Conservation (phyloP, 352 stramenopile species). For the Plasmopara halstedii region DNA sequence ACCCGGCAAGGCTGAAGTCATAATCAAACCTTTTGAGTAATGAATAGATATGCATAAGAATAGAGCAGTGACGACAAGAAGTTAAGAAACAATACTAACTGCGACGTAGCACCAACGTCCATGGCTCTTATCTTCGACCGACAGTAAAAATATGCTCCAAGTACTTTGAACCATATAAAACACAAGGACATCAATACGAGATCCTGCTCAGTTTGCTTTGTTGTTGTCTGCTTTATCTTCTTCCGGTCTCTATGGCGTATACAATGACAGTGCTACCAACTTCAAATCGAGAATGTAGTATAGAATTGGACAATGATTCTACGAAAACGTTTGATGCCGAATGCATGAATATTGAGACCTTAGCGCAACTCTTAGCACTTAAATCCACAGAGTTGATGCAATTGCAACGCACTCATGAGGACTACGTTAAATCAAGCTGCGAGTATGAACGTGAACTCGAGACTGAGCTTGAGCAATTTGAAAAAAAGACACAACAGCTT, state of each 20-base stretch:
- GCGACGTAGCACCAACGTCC: slow-evolving; percentile 10
- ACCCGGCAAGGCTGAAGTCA: too few relatives aligned
- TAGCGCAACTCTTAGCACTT: slow-evolving; percentile 1
- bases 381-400: slow-evolving; percentile 7
- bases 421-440: slow-evolving; percentile 67
- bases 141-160: slow-evolving; percentile 6
- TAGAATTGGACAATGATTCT: slow-evolving; percentile 13
- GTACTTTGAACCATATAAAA: neutral
- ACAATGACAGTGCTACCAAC: slow-evolving; percentile 3
- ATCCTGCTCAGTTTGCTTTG: slow-evolving; percentile 4
- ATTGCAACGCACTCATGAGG: slow-evolving; percentile 56
- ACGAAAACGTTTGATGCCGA: slow-evolving; percentile 1
- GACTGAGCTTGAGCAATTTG: slow-evolving; percentile 44
- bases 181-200: neutral
- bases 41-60: too few relatives aligned
- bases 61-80: slow-evolving; percentile 5
- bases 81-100: slow-evolving; percentile 3
- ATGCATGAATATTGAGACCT: neutral
- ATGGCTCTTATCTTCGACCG: slow-evolving; percentile 13
- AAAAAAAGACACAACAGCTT: slow-evolving; percentile 31
- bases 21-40: too few relatives aligned
- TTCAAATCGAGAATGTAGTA: slow-evolving; percentile 6
- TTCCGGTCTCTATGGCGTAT: slow-evolving; percentile 11
- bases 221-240: neutral
- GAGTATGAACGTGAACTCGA: slow-evolving; percentile 73